Base-by-base conservation (phyloP, 768 basidiomycete genomes). In the Phallus indusiatus region DNA sequence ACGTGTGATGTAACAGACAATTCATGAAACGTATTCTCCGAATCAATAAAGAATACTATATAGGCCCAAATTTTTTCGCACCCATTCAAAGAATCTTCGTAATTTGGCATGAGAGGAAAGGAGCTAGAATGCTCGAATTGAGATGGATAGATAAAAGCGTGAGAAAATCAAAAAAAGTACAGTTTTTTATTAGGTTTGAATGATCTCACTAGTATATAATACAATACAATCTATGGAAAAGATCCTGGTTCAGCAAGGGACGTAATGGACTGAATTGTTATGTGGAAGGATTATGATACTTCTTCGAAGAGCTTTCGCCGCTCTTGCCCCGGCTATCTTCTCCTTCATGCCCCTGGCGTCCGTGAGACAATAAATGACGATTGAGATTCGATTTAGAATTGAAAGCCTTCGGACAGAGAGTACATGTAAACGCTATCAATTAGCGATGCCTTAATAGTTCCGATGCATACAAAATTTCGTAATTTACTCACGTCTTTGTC, bases 301-400 rank as follows among this genome's bases (percentile, higher is more conserved):
- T 59, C 4, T 48, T 51, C n/a, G 57, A 52, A 17, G 57, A 59
- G 33, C 22, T 33, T 53, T 36, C 48, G 18, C 47, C 57, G 34
- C 22, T 24, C n/a, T 56, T 34, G 18, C 47, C 6, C 20, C 36
- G 6, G 54, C 22, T 18, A 34, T 57, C 57, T 36, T 59, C 57
- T 28, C 34, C 28, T 11, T 21, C 28, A 12, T 18, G 12, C 11
- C 33, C 28, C n/a, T 42, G 21, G 54, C n/a, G 18, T 10, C 53
- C 53, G 36, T 59, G 57, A 33, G 57, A 42, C 12, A 28, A 36
- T 42, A 36, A 14, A 36, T 59, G 57, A 16, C 57, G 48, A 33
- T 59, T 59, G 10, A 59, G 28, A 37, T 59, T 59, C 2, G 57
- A 59, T 51, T 59, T 59, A 14, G 57, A 59, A 48, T 59, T 59